phyloP scores from a whole-genome alignment of 352 stramenopile species.

The Phytophthora lateralis region DNA sequence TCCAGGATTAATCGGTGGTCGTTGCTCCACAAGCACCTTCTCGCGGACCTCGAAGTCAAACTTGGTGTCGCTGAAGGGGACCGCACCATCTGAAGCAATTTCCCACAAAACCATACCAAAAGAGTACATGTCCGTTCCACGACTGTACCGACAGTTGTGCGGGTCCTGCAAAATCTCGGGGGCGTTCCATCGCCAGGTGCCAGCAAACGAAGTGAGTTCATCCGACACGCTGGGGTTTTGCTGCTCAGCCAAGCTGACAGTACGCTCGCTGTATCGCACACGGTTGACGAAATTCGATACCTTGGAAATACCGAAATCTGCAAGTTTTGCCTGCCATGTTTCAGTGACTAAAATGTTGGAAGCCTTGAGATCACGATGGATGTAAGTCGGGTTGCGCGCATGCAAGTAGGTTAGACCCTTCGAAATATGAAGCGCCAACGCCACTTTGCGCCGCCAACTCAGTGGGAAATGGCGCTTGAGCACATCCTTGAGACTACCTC shows the following conservation, averaged over 20 bases:
- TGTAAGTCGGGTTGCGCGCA: slow-evolving; percentile 74
- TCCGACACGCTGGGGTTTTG: slow-evolving; percentile 52
- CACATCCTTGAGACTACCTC: slow-evolving; percentile 74
- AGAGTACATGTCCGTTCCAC: slow-evolving; percentile 74
- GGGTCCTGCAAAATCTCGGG: slow-evolving; percentile 70
- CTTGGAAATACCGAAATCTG: slow-evolving; percentile 60
- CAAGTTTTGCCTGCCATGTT: slow-evolving; percentile 73
- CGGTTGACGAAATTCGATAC: slow-evolving; percentile 53
- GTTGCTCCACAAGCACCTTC: slow-evolving; percentile 58
- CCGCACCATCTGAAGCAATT: slow-evolving; percentile 61
- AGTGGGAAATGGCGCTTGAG: slow-evolving; percentile 65
- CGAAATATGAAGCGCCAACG: slow-evolving; percentile 60
- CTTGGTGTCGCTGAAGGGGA: slow-evolving; percentile 65
- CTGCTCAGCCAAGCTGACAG: slow-evolving; percentile 36
- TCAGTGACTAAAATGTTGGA: slow-evolving; percentile 80
- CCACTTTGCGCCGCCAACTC: slow-evolving; percentile 63
- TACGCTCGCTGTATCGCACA: slow-evolving; percentile 42
- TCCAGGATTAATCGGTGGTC: slow-evolving; percentile 53
- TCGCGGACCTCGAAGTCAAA: slow-evolving; percentile 79
- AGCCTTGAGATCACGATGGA: slow-evolving; percentile 74
- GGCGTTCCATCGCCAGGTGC: slow-evolving; percentile 76
- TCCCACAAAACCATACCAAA: slow-evolving; percentile 81
- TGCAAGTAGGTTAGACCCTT: slow-evolving; percentile 77
- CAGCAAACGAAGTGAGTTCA: slow-evolving; percentile 68
- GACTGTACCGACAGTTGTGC: slow-evolving; percentile 68